Conservation (phyloP, 2,329 filamentous ascomycete genomes). For the Aspergillus ruber region DNA sequence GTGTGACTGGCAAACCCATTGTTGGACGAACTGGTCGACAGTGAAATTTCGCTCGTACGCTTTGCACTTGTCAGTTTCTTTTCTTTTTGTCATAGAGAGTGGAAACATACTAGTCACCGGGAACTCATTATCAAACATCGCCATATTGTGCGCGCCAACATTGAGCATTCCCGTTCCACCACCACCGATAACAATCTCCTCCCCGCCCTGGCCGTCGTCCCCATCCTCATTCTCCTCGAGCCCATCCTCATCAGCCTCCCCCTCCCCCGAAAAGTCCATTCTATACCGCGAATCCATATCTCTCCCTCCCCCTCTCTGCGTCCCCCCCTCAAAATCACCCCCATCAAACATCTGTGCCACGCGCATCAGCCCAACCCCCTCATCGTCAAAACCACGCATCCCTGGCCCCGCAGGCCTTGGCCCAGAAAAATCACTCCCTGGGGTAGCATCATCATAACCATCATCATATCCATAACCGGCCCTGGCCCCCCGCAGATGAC, state of each 20-base stretch:
- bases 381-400: too few species aligned
- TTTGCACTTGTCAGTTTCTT: conserved; percentile 10
- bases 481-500: neutral
- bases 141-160: neutral
- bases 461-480: neutral
- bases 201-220: neutral
- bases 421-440: too few species aligned
- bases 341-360: too few species aligned
- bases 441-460: too few species aligned
- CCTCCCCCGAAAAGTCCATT: neutral
- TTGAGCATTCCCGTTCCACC: conserved; percentile 2
- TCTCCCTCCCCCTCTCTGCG: neutral
- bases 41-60: conserved; percentile 37
- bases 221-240: neutral
- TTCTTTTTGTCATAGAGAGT: neutral
- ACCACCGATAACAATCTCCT: neutral
- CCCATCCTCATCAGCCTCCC: neutral
- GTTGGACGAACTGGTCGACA: conserved; percentile 38
- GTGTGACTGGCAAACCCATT: conserved; percentile 31
- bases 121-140: too few species aligned
- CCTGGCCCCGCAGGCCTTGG: too few species aligned
- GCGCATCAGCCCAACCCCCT: too few species aligned
- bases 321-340: neutral
- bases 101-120: too few species aligned
- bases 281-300: neutral